phyloP scores from a whole-genome alignment of 163 green algal genomes.

The Scenedesmus sp. region DNA sequence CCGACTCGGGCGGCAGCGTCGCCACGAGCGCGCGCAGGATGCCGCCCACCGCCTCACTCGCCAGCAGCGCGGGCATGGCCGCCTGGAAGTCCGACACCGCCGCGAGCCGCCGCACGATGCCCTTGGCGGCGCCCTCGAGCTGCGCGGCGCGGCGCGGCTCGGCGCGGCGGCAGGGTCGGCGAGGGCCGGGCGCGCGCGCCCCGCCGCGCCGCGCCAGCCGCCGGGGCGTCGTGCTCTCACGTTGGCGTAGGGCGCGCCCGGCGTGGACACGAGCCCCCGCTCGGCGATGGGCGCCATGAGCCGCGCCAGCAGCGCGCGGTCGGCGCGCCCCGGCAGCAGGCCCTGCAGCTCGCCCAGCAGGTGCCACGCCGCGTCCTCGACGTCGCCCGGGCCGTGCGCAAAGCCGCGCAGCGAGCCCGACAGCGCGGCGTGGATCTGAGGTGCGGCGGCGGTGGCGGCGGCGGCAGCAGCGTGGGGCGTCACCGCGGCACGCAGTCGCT shows the following conservation, averaged over 20 bases:
- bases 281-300: slow-evolving; percentile 26
- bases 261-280: slow-evolving; percentile 11
- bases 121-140: slow-evolving; percentile 15
- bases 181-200: too few relatives aligned
- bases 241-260: slow-evolving; percentile 28
- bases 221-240: neutral
- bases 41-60: slow-evolving; percentile 32
- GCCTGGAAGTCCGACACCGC: slow-evolving; percentile 26
- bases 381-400: slow-evolving; percentile 31
- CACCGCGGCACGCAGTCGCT: too few relatives aligned
- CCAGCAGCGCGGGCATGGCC: slow-evolving; percentile 10
- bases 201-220: neutral
- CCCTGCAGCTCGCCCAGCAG: slow-evolving; percentile 35
- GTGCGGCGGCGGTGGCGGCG: neutral
- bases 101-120: slow-evolving; percentile 19
- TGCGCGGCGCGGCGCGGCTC: neutral
- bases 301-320: slow-evolving; percentile 8
- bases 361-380: slow-evolving; percentile 43
- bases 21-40: slow-evolving; percentile 8
- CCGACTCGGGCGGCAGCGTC: neutral
- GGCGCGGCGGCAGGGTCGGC: too few relatives aligned
- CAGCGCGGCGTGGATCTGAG: slow-evolving; percentile 33
- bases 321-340: slow-evolving; percentile 9
- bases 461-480: neutral
- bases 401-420: neutral